Conservation (phyloP, 2,329 filamentous ascomycete species). For the Coleophoma crateriformis region DNA sequence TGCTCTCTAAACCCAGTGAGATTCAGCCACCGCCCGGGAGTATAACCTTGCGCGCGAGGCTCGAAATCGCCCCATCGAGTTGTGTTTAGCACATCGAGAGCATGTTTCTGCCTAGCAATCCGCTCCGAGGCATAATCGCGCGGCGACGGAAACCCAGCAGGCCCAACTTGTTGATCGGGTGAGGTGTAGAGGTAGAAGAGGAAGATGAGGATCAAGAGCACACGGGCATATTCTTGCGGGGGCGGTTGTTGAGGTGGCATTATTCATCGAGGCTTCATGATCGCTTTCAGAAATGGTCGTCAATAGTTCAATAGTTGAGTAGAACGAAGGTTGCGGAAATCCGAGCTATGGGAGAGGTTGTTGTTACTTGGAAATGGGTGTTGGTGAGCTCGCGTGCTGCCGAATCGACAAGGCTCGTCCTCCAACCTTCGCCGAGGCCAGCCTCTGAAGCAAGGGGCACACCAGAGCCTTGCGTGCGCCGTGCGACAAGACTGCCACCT, state of each 20-base stretch:
- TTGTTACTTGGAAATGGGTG: too few species aligned
- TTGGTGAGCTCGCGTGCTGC: too few species aligned
- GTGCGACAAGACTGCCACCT: too few species aligned
- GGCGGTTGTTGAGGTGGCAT: constrained; percentile 19
- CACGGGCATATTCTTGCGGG: constrained; percentile 19
- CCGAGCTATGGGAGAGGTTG: too few species aligned
- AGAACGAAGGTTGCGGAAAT: too few species aligned
- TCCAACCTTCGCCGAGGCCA: too few species aligned
- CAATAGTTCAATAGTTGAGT: too few species aligned
- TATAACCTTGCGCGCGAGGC: constrained; percentile 28
- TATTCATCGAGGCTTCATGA: constrained; percentile 3
- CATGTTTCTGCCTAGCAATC: constrained; percentile 44
- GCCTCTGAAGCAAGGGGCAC: too few species aligned
- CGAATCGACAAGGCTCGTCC: too few species aligned
- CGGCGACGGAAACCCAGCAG: constrained; percentile 34
- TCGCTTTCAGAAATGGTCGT: neutral
- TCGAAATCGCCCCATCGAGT: constrained; percentile 57
- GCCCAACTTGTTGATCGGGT: constrained; percentile 17
- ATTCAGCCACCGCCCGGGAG: constrained; percentile 48
- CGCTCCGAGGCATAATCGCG: constrained; percentile 39
- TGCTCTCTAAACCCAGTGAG: constrained; percentile 71
- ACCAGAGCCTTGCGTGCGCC: too few species aligned
- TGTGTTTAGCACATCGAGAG: constrained; percentile 47
- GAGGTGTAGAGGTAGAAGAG: constrained; percentile 25
- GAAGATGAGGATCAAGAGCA: constrained; percentile 23